phyloP scores from a whole-genome alignment of 2,329 filamentous ascomycete species.

The Hypoxylon sp. region DNA sequence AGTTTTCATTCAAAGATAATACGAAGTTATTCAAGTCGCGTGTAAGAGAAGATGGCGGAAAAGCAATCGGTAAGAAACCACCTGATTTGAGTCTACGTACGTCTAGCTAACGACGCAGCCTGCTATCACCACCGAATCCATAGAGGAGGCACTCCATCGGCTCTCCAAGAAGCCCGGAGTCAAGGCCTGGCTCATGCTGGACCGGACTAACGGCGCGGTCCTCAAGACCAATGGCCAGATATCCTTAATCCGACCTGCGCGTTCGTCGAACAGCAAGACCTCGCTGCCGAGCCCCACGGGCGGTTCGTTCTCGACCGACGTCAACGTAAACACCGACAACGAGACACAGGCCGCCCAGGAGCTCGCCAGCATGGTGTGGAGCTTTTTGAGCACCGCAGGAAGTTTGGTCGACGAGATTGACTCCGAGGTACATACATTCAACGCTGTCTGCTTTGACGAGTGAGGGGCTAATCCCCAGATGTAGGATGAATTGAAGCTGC shows the following conservation, averaged over 20 bases:
- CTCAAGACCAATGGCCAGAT: slow-evolving; percentile 80
- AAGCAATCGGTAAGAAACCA: slow-evolving; percentile 46
- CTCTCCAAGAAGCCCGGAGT: slow-evolving; percentile 84
- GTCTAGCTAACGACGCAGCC: slow-evolving; percentile 44
- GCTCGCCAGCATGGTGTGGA: slow-evolving; percentile 81
- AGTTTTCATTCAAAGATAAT: background rate
- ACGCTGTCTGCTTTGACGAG: background rate
- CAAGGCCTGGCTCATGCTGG: slow-evolving; percentile 81
- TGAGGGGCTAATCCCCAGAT: slow-evolving; percentile 17
- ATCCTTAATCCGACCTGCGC: slow-evolving; percentile 67
- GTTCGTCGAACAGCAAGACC: slow-evolving; percentile 40
- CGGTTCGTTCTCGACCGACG: slow-evolving; percentile 62
- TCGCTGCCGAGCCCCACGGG: slow-evolving; percentile 48
- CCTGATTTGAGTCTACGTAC: background rate
- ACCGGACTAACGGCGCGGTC: slow-evolving; percentile 78
- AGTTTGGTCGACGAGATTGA: slow-evolving; percentile 80
- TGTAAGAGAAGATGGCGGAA: slow-evolving; percentile 46
- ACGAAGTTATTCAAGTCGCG: background rate
- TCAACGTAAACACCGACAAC: slow-evolving; percentile 57
- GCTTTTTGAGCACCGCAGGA: slow-evolving; percentile 77
- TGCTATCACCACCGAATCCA: slow-evolving; percentile 68
- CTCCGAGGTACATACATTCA: slow-evolving; percentile 66
- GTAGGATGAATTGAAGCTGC: slow-evolving; percentile 80
- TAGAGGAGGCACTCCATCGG: slow-evolving; percentile 75
- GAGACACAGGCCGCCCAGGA: slow-evolving; percentile 75